Conservation (phyloP, 345 rosid genomes). For the Rhizophora apiculata region DNA sequence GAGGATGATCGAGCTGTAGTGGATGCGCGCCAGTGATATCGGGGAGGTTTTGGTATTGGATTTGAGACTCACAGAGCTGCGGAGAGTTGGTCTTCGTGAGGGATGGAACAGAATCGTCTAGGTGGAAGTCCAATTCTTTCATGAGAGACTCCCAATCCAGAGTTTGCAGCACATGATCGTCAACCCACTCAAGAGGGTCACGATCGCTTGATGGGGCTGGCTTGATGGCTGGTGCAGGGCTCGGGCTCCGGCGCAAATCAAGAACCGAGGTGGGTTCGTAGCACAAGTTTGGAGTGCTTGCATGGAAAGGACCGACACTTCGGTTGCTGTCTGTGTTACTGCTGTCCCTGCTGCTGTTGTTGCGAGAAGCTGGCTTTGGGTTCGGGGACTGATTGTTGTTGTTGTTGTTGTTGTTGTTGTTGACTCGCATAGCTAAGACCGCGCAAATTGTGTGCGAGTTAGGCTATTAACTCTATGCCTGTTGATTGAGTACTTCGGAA, state of each 20-base stretch:
- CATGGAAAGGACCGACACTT: constrained; percentile 9
- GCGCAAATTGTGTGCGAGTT: neutral
- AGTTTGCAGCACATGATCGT: constrained; percentile 56
- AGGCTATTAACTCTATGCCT: neutral
- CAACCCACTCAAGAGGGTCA: constrained; percentile 39
- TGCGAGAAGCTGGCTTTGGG: constrained; percentile 26
- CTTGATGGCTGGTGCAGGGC: constrained; percentile 33
- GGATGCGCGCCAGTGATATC: constrained; percentile 19
- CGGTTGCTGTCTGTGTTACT: constrained; percentile 3
- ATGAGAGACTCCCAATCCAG: constrained; percentile 92
- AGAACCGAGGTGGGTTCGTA: constrained; percentile 88
- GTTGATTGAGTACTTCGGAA: neutral
- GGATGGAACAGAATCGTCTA: constrained; percentile 47
- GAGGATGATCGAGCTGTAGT: constrained; percentile 18
- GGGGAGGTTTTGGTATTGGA: constrained; percentile 24
- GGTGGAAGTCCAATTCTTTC: constrained; percentile 67
- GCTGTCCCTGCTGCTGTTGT: constrained; percentile 7
- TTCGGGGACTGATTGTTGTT: constrained; percentile 5
- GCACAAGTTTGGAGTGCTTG: constrained; percentile 18
- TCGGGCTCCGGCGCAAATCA: constrained; percentile 54
- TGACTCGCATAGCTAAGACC: constrained; percentile 59
- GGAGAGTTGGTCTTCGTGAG: constrained; percentile 12
- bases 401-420: constrained; percentile 22
- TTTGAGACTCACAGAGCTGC: constrained; percentile 15
- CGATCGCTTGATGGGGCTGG: constrained; percentile 13